Evolutionary conservation across 129 eudicot species (phyloP), one percentile per base, ranked within the genome.

Genomic region (Gnaphalium uliginosum): DNA sequence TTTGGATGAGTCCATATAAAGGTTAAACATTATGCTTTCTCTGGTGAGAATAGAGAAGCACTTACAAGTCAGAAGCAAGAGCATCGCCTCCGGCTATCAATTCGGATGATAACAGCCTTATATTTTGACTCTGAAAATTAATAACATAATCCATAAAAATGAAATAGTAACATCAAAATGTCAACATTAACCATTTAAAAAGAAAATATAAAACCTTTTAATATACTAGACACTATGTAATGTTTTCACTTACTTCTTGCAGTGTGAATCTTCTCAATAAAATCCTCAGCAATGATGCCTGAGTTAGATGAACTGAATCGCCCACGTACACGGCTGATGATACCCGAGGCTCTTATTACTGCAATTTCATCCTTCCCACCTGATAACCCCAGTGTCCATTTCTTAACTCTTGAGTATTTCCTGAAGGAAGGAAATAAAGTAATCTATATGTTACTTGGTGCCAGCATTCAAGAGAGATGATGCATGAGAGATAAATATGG

Each of bases 11-110:
- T 29, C 4, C 30, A 29, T 29, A 2, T 29, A 29, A 29, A 29
- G 30, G 30, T 29, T 29, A 29, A 29, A 29, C 32, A 29, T 29
- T 29, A 29, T 29, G 32, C 32, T 29, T 29, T 29, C 32, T 29
- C 32, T 29, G 32, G 32, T 29, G 32, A 29, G 4, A 29, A 29
- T 29, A 29, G 32, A 29, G 32, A 29, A 29, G 32, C 32, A 85
- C 98, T 92, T 87, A 92, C 98, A 89, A 67, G 77, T 86, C 98
- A 65, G 98, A 92, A 75, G 98, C 93, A 81, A 87, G 93, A 69
- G 77, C 85, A 79, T 86, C 98, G 57, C 98, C 96, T 26, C 98
- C 98, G 96, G 85, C 98, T 92, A 83, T 92, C 98, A 79, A 92
- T 92, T 64, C 98, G 86, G 61, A 92, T 81, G 68, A 92, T 74